Conservation (phyloP, 2,329 filamentous ascomycete species). For the Alternaria tenuissima region DNA sequence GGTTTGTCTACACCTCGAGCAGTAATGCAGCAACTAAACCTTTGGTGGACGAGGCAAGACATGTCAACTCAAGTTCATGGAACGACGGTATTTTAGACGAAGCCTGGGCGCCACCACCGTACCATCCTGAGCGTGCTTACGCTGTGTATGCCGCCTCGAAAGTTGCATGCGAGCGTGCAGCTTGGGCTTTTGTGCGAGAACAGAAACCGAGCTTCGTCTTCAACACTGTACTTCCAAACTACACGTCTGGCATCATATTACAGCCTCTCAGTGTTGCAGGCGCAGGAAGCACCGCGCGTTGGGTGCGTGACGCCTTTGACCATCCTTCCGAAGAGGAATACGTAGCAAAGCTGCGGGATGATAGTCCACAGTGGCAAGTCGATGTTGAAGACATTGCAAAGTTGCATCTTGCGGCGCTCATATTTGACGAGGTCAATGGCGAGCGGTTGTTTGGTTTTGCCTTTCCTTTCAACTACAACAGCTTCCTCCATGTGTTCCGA, state of each 20-base stretch:
- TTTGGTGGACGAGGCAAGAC: background rate
- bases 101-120: conserved; percentile 25
- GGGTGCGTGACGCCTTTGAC: conserved; percentile 1
- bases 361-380: conserved; percentile 52
- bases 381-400: conserved; percentile 61
- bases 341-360: background rate
- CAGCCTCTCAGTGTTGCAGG: background rate
- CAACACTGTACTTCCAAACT: conserved; percentile 46
- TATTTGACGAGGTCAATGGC: conserved; percentile 28
- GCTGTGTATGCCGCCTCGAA: conserved; percentile 56
- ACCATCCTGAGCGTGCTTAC: conserved; percentile 40
- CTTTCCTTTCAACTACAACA: background rate
- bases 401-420: conserved; percentile 60
- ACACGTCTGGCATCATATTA: background rate
- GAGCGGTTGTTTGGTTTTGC: background rate
- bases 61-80: background rate
- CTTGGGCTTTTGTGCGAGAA: conserved; percentile 56
- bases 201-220: conserved; percentile 53
- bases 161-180: conserved; percentile 52
- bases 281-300: background rate
- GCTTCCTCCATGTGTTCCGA: background rate
- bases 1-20: background rate
- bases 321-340: background rate
- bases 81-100: conserved; percentile 16
- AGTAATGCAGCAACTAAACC: background rate